phyloP scores from a whole-genome alignment of 495 filamentous ascomycete species.

The Jackrogersella multiformis region DNA sequence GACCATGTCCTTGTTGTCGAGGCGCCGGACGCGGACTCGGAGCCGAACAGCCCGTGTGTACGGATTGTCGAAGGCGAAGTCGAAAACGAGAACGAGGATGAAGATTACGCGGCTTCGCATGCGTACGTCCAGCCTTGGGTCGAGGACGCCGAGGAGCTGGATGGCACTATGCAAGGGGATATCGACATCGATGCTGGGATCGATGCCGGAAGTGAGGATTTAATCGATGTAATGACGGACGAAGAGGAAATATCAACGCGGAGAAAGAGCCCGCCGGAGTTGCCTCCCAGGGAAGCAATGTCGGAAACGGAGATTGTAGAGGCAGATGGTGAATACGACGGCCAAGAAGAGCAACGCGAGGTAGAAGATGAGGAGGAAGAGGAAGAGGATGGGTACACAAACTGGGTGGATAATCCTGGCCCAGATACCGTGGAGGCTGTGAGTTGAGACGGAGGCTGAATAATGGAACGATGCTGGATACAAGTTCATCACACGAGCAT shows the following conservation, averaged over 20 bases:
- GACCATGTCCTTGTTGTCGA: conserved; percentile 67
- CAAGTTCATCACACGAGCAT: not conserved
- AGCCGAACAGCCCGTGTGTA: conserved; percentile 62
- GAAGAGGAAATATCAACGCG: not conserved
- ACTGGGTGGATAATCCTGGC: conserved; percentile 42
- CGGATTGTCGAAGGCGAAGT: conserved; percentile 27
- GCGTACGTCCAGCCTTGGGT: conserved; percentile 55
- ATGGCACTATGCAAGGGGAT: no score
- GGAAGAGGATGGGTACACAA: conserved; percentile 40
- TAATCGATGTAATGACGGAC: conserved; percentile 11
- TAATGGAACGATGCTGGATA: no score
- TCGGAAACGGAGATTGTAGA: not conserved
- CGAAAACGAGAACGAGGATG: conserved; percentile 18
- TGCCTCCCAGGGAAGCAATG: conserved; percentile 21
- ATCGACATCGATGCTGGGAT: not conserved
- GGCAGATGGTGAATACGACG: not conserved
- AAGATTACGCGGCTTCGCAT: conserved; percentile 16
- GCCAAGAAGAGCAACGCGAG: not conserved
- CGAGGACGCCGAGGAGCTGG: conserved; percentile 49
- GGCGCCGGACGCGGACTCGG: conserved; percentile 62
- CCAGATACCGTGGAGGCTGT: conserved; percentile 12
- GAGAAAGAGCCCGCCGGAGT: conserved; percentile 1
- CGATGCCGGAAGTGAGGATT: conserved; percentile 22
- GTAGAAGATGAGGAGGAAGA: conserved; percentile 22
- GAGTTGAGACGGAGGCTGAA: no score